Percentiles rank a stretch among this genome's conserved stretches.
Conservation (phyloP, 495 filamentous ascomycete species). For the Lineolata rhizophorae region DNA sequence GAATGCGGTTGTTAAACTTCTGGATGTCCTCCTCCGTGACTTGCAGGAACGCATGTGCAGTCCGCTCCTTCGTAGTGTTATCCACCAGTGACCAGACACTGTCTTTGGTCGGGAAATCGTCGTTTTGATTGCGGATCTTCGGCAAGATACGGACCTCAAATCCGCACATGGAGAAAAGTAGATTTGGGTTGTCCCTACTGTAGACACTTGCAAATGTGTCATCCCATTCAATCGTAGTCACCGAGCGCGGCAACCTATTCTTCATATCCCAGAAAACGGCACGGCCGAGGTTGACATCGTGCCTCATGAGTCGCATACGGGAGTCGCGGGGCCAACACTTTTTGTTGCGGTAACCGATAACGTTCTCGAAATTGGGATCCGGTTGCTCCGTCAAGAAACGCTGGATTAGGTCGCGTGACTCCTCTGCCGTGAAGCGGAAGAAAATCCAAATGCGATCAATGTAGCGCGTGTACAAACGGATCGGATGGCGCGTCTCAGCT, state of each 20-base stretch:
- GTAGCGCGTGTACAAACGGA: conserved; percentile 89
- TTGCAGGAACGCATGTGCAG: conserved; percentile 92
- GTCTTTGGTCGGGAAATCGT: conserved; percentile 93
- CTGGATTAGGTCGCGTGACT: conserved; percentile 90
- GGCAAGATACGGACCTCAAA: conserved; percentile 96
- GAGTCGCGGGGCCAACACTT: conserved; percentile 99
- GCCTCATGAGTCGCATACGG: conserved; percentile 93
- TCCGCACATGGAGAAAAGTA: conserved; percentile 94
- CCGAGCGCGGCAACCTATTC: conserved; percentile 79
- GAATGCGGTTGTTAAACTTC: conserved; percentile 97
- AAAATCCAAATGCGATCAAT: conserved; percentile 99
- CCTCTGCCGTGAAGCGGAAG: conserved; percentile 78
- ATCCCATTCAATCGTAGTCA: conserved; percentile 98
- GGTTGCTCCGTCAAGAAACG: conserved; percentile 96
- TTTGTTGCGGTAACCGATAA: conserved; percentile 97
- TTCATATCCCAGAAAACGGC: conserved; percentile 99
- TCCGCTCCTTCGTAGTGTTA: conserved; percentile 88
- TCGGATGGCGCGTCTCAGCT: conserved; percentile 81
- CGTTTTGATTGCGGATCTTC: conserved; percentile 84
- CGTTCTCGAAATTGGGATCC: conserved; percentile 98
- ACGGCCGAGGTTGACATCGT: conserved; percentile 94
- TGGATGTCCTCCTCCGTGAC: conserved; percentile 97
- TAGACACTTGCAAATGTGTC: conserved; percentile 99
- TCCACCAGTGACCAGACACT: conserved; percentile 96
- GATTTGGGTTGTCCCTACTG: conserved; percentile 92